Evolutionary conservation across 805 yeast species (phyloP), one percentile per base, ranked within the genome.

Genomic region (Wickerhamomyces bovis): DNA sequence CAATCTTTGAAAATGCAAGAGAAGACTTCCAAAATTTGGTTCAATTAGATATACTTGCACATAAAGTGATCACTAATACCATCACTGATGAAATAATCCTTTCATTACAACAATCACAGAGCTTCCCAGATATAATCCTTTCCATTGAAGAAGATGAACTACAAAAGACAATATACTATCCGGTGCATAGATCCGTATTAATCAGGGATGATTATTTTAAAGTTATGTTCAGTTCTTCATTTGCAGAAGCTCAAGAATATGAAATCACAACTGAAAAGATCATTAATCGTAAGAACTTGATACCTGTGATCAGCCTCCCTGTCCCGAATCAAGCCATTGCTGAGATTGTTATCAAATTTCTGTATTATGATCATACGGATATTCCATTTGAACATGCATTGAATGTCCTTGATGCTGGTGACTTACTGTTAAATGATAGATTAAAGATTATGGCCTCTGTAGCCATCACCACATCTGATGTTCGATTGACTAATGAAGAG

Each of bases 371-470:
- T 60, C 70, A 74, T 33, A 68, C 78, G 0, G 69, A 69, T 7
- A 69, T 86, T 19, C 78, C 83, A 0, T 58, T 73, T 44, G 62
- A 66, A 1, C 50, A 67, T 38, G 79, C 86, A 0, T 58, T 83
- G 38, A 88, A 82, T 39, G 71, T 80, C 2, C 60, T 86, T 3
- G 65, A 68, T 46, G 69, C 78, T 4, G 86, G 87, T 0, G 89
- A 85, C 57, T 48, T 64, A 25, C 44, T 83, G 20, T 60, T 80
- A 38, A 67, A 80, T 16, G 89, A 83, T n/a, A 63, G 83, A 38
- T 68, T 85, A 45, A 83, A 84, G 61, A 73, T 81, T 2, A 68
- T 80, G 69, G 81, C 87, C 38, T 81, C 87, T 0, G 67, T 69
- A 3, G 54, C 64, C 0, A 59, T 70, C 13, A 66, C 71, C 0